Percentiles rank a stretch among this genome's conserved stretches.
Evolutionary conservation across 148 eudicot genomes (phyloP).

Genomic region (Mesembryanthemum crystallinum): DNA sequence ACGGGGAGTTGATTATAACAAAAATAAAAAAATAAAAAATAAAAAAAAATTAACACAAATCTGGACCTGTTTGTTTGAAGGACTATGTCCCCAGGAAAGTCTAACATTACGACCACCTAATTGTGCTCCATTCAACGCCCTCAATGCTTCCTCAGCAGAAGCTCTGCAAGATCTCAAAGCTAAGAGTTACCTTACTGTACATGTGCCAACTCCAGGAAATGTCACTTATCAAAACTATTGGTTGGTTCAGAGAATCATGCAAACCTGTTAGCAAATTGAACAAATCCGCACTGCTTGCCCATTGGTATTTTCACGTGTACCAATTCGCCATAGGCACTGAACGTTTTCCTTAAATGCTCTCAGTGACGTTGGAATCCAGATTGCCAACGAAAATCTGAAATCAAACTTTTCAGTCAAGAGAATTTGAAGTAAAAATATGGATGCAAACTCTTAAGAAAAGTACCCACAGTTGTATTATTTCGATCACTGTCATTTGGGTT

Average conservation of each 20-base stretch:
- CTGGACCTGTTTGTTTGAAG: slow-evolving; percentile 71
- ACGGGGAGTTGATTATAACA: no score
- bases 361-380: slow-evolving; percentile 73
- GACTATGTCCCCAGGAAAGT: slow-evolving; percentile 97
- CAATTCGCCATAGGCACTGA: slow-evolving; percentile 69
- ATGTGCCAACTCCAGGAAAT: background rate
- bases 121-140: slow-evolving; percentile 60
- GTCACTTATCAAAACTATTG: background rate
- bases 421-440: background rate
- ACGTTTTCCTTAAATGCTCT: slow-evolving; percentile 82
- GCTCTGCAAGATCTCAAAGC: slow-evolving; percentile 36
- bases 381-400: slow-evolving; percentile 89
- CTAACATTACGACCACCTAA: slow-evolving; percentile 81
- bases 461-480: slow-evolving; percentile 88
- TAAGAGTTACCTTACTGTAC: background rate
- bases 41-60: background rate
- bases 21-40: no score
- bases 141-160: slow-evolving; percentile 81
- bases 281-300: slow-evolving; percentile 95
- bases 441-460: slow-evolving; percentile 12
- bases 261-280: slow-evolving; percentile 84
- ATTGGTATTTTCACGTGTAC: slow-evolving; percentile 85
- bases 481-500: slow-evolving; percentile 83
- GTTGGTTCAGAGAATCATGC: slow-evolving; percentile 1
- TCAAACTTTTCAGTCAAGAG: slow-evolving; percentile 11